Evolutionary conservation across 768 basidiomycete species (phyloP), one percentile per base, ranked within the genome.

Genomic region (Lyophyllum semitale): DNA sequence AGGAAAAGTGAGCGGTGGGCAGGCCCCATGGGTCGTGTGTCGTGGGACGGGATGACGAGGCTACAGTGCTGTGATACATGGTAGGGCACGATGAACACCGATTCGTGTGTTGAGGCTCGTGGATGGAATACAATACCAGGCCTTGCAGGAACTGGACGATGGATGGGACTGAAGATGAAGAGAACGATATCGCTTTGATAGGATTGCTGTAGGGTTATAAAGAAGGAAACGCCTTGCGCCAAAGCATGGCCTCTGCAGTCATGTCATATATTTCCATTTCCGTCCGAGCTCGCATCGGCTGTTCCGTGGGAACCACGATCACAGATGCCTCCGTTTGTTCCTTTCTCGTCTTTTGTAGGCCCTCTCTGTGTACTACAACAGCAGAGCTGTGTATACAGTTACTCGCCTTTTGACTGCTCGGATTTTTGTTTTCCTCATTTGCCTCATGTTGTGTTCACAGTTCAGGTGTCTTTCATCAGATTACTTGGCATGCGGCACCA

Each of bases 251-350:
- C 67, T 59, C 58, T 55, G 53, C 55, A 58, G 25, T 58, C 55
- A 58, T 65, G 58, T 64, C 67, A 67, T 70, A 67, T 70, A 63
- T 66, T 65, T 69, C 71, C 71, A 66, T 65, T 72, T 74, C 65
- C 67, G 72, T 58, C 61, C 68, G 69, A 55, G 41, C 58, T 53
- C 59, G 54, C 25, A 57, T 62, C 62, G 59, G 60, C 43, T 59
- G 32, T 55, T 40, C 50, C 58, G 63, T 64, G 60, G 49, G 61
- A 62, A 61, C 38, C 35, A 48, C 55, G 51, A 57, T 54, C 59
- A 33, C 48, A 46, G 44, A 54, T 59, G 45, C 29, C 37, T 40
- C 41, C 45, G n/a, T 49, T 42, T 53, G 50, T 53, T 48, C 45
- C 49, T 59, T 53, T 45, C 13, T 41, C 9, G 33, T 45, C 32